phyloP scores from a whole-genome alignment of 1,139 yeast species.

The Spencermartinsiella ligniputridi region DNA sequence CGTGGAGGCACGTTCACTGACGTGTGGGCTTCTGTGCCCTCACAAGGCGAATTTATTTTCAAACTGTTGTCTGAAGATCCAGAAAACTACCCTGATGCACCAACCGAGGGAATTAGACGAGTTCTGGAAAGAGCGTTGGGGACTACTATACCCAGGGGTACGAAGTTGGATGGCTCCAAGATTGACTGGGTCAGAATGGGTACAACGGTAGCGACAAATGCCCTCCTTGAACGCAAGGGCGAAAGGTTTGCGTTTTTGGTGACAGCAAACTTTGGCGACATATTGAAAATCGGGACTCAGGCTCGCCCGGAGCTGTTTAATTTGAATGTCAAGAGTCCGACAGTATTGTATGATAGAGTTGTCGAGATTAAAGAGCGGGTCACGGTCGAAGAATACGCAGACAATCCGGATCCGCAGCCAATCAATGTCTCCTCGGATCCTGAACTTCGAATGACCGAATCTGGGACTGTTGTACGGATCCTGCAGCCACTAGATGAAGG shows the following conservation, averaged over 20 bases:
- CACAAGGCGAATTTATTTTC: constrained; percentile 39
- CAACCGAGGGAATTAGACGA: constrained; percentile 74
- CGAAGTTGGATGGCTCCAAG: constrained; percentile 7
- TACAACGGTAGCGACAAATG: constrained; percentile 64
- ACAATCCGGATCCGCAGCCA: constrained; percentile 41
- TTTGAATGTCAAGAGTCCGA: constrained; percentile 44
- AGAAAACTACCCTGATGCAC: constrained; percentile 69
- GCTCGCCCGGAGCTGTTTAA: constrained; percentile 53
- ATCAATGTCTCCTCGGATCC: constrained; percentile 9
- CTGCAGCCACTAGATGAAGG: constrained; percentile 40
- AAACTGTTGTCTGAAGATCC: constrained; percentile 76
- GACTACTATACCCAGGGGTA: constrained; percentile 32
- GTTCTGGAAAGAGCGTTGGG: constrained; percentile 53
- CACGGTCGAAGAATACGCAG: constrained; percentile 52
- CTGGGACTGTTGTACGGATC: constrained; percentile 50
- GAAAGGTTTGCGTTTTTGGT: constrained; percentile 49
- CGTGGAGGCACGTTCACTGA: constrained; percentile 70
- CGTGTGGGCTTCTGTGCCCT: constrained; percentile 45
- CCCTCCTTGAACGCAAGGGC: constrained; percentile 55
- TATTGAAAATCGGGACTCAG: constrained; percentile 40
- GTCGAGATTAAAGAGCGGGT: constrained; percentile 55
- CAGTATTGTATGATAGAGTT: constrained; percentile 46
- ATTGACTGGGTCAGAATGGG: constrained; percentile 53
- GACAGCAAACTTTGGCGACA: constrained; percentile 51
- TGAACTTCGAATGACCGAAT: constrained; percentile 20